Evolutionary conservation across 495 filamentous ascomycete species (phyloP).

Genomic region (Talaromyces adpressus): DNA sequence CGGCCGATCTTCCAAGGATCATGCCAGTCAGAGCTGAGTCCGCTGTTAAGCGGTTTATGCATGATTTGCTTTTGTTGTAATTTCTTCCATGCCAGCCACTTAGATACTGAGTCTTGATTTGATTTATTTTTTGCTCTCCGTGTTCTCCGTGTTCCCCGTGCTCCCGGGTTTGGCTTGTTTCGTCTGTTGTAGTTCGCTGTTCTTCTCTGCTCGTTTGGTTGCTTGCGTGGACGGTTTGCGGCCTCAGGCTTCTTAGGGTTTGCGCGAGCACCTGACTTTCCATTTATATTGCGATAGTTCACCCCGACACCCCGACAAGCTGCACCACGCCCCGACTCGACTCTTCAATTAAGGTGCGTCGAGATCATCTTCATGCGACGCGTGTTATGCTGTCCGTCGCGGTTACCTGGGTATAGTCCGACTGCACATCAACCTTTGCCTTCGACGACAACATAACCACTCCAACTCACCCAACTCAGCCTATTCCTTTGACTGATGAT

Average conservation of each 20-base stretch:
- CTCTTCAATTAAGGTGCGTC: too few species aligned
- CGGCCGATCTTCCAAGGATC: background rate
- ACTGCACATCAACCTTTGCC: background rate
- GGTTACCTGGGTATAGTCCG: background rate
- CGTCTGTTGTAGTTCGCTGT: background rate
- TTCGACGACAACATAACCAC: background rate
- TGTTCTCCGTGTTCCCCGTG: background rate
- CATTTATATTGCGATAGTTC: background rate
- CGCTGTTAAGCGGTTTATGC: background rate
- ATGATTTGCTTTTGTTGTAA: background rate
- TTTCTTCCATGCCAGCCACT: background rate
- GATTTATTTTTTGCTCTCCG: background rate
- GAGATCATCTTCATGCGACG: background rate
- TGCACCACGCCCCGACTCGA: background rate
- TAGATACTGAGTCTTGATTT: background rate
- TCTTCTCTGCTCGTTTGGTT: background rate
- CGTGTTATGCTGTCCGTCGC: background rate
- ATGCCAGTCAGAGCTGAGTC: background rate
- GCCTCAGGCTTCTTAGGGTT: background rate
- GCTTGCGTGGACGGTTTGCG: background rate
- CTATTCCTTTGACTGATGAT: conserved; percentile 1
- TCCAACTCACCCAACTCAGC: background rate
- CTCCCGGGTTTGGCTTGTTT: background rate
- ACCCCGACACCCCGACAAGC: background rate
- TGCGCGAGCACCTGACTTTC: background rate